phyloP scores from a whole-genome alignment of 2,329 filamentous ascomycete genomes.

The Talaromyces pinophilus region DNA sequence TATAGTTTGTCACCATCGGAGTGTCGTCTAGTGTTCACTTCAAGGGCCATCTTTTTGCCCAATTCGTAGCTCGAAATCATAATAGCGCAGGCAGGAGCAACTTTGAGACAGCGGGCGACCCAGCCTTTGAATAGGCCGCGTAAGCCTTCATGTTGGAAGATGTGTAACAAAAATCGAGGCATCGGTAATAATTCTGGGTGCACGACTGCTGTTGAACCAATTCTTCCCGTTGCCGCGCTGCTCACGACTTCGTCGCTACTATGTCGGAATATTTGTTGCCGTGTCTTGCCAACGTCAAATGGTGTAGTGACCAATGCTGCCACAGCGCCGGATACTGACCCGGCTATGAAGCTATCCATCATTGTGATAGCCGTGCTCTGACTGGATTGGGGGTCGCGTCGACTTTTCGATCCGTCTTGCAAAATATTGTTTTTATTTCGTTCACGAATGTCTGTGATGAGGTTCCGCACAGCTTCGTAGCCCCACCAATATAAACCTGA shows the following conservation, averaged over 20 bases:
- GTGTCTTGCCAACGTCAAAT: constrained; percentile 96
- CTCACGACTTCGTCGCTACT: constrained; percentile 41
- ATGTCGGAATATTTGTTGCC: constrained; percentile 80
- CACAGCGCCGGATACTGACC: constrained; percentile 77
- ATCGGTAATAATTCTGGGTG: constrained; percentile 75
- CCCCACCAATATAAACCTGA: constrained; percentile 98
- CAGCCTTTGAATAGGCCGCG: constrained; percentile 85
- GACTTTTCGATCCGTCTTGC: constrained; percentile 37
- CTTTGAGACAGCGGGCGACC: constrained; percentile 88
- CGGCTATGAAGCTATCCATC: constrained; percentile 83
- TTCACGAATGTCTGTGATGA: constrained; percentile 67
- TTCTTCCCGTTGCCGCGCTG: constrained; percentile 20
- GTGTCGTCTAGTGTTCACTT: constrained; percentile 62
- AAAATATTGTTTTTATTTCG: constrained; percentile 20
- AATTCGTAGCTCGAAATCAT: constrained; percentile 99
- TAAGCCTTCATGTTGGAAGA: constrained; percentile 81
- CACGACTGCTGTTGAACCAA: constrained; percentile 30
- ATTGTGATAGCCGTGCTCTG: constrained; percentile 78
- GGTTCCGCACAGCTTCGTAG: constrained; percentile 79
- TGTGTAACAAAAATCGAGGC: constrained; percentile 82
- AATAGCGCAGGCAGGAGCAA: constrained; percentile 94
- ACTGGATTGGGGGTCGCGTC: constrained; percentile 47
- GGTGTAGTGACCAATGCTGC: constrained; percentile 89
- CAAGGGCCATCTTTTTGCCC: constrained; percentile 81
- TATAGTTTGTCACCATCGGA: constrained; percentile 21